Percentiles rank a stretch among this genome's conserved stretches.
These are phyloP conservation scores for Sporothrix humicola DNA, from an alignment of 2,329 filamentous ascomycete genomes.

Conservation along the genomic window DNA sequence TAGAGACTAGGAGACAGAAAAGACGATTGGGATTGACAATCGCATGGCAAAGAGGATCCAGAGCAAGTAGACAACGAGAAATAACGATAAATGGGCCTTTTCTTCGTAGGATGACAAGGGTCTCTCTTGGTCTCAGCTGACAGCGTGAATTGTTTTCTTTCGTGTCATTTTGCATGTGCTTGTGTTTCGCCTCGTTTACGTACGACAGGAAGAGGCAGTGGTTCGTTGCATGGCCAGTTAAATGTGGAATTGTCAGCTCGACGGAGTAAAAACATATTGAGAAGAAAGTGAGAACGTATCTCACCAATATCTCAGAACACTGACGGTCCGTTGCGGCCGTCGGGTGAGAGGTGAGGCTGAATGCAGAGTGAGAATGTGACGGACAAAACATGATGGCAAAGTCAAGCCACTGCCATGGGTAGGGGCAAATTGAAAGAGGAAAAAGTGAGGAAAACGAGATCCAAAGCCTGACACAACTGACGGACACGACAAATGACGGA, in stretches of 20 bases:
- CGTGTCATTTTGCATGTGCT: constrained; percentile 8
- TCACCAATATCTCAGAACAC: not conserved
- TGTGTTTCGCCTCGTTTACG: not conserved
- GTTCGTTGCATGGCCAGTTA: not conserved
- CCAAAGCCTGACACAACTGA: not conserved
- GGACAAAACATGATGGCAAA: not conserved
- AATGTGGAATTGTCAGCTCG: not conserved
- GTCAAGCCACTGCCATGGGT: not conserved
- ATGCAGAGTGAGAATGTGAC: not conserved
- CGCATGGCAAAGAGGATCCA: not conserved
- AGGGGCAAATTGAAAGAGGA: not conserved
- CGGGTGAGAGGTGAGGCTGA: not conserved
- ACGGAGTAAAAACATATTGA: not conserved
- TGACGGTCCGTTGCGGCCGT: not conserved
- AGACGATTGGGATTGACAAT: not conserved
- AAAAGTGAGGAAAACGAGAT: not conserved
- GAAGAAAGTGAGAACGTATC: not conserved
- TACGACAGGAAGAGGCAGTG: not conserved
- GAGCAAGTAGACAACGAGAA: not conserved
- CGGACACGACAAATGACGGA: not conserved
- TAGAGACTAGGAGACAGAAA: too few species aligned
- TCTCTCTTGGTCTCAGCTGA: constrained; percentile 9
- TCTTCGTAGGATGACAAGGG: not conserved
- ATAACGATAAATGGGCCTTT: not conserved
- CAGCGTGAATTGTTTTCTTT: not conserved